Base-by-base conservation (phyloP, 495 filamentous ascomycete genomes). In the Penicillium roqueforti region DNA sequence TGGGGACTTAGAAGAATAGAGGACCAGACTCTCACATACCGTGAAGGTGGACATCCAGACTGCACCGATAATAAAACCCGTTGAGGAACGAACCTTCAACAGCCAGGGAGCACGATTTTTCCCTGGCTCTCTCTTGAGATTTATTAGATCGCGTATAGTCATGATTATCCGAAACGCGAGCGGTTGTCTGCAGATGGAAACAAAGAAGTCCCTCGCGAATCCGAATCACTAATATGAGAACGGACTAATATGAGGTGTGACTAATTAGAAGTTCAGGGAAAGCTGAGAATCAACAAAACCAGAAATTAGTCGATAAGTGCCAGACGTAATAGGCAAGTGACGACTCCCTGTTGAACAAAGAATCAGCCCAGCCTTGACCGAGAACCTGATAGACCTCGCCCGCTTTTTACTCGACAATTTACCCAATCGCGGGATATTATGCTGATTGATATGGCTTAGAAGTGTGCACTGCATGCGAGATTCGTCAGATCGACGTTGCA, bases 41-140 rank as follows among this genome's bases (percentile, higher is more conserved):
- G 81, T 84, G 65, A 88, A 88, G 1, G 82, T 75, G 16, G 80
- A 85, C 34, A 84, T 70, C 47, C 76, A 81, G 11, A 87, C 78
- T 11, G 85, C 85, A 34, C 68, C 67, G 41, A 85, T 57, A 42
- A 87, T 86, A 63, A 87, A 85, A 40, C 75, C 56, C 5, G 82
- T 80, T 55, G 76, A 81, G 23, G 83, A 85, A 5, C 84, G 80
- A 67, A 74, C 76, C 46, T 53, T 57, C 8, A 86, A 68, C 13
- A 76, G 74, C 58, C 68, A 68, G 34, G 78, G 78, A 6, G 66
- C 67, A 23, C 51, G 41, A 28, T 50, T 43, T 3, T 19, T 29
- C 20, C 31, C 44, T 8, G 51, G 32, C 10, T 26, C 36, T 16
- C 7, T 31, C 43, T 53, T 54, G 20, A 38, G 53, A 1, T 22